Evolutionary conservation across 2,329 filamentous ascomycete genomes (phyloP).

Genomic region (Thielaviopsis populi): DNA sequence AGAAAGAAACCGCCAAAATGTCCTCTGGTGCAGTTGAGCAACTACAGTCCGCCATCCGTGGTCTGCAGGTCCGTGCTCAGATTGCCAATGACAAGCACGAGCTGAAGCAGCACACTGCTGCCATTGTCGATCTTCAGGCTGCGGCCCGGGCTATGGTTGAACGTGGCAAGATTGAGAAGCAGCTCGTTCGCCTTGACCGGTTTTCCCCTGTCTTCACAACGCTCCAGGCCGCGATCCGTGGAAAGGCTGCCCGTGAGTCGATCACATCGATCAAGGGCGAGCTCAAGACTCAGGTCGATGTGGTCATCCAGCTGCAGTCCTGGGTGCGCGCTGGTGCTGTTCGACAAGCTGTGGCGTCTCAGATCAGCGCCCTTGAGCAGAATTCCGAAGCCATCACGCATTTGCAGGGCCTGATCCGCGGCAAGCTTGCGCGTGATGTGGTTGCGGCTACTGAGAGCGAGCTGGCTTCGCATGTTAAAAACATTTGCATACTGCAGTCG

Average conservation of each 20-base stretch:
- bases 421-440: constrained; percentile 32
- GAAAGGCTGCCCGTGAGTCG: constrained; percentile 32
- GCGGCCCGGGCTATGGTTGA: constrained; percentile 64
- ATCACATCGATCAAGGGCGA: constrained; percentile 33
- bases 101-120: constrained; percentile 51
- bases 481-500: constrained; percentile 35
- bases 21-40: constrained; percentile 35
- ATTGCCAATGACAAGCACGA: constrained; percentile 38
- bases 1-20: constrained; percentile 38
- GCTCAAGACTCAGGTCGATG: constrained; percentile 29
- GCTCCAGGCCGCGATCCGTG: constrained; percentile 50
- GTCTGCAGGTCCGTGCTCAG: constrained; percentile 41
- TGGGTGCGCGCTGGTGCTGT: constrained; percentile 40
- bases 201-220: constrained; percentile 20
- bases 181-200: constrained; percentile 57
- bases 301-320: constrained; percentile 34
- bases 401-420: constrained; percentile 30
- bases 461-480: constrained; percentile 29
- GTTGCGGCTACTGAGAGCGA: constrained; percentile 33
- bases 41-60: constrained; percentile 46
- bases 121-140: constrained; percentile 58
- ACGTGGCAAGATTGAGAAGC: constrained; percentile 54
- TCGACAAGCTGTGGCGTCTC: constrained; percentile 34
- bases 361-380: constrained; percentile 33
- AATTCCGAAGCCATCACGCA: constrained; percentile 33